These are phyloP conservation scores for Trypanosomatidae sp. DNA, from an alignment of 208 protist genomes.

Conservation along the genomic window DNA sequence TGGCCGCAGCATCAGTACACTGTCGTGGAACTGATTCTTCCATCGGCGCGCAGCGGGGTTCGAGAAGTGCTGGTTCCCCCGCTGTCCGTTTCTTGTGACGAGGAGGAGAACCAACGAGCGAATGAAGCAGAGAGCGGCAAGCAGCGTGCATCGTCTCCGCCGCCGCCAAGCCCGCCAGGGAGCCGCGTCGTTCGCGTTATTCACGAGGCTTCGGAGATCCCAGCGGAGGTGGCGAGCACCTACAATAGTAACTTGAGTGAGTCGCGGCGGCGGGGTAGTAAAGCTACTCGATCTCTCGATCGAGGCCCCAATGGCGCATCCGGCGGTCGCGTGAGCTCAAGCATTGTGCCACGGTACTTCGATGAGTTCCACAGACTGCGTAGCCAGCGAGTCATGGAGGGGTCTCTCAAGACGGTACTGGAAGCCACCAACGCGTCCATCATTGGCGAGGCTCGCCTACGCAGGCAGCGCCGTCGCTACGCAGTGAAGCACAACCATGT, in stretches of 20 bases:
- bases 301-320: background rate
- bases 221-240: constrained; percentile 6
- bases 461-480: constrained; percentile 14
- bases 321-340: background rate
- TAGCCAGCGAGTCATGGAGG: constrained; percentile 12
- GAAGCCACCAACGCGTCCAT: constrained; percentile 37
- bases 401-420: constrained; percentile 21
- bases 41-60: constrained; percentile 26
- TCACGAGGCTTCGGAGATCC: constrained; percentile 25
- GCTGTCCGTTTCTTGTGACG: background rate
- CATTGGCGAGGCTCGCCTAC: constrained; percentile 25
- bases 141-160: background rate
- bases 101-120: background rate
- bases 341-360: constrained; percentile 21
- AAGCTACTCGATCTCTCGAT: constrained; percentile 1
- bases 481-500: constrained; percentile 15
- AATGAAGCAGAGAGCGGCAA: background rate
- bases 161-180: background rate
- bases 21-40: constrained; percentile 66
- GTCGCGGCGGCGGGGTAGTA: background rate
- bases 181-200: constrained; percentile 11
- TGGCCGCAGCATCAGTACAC: constrained; percentile 73
- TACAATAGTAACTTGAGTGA: background rate
- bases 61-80: constrained; percentile 21
- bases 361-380: constrained; percentile 12